Base-by-base conservation (phyloP, 306 rosid species). In the Elaeagnus macrophylla region DNA sequence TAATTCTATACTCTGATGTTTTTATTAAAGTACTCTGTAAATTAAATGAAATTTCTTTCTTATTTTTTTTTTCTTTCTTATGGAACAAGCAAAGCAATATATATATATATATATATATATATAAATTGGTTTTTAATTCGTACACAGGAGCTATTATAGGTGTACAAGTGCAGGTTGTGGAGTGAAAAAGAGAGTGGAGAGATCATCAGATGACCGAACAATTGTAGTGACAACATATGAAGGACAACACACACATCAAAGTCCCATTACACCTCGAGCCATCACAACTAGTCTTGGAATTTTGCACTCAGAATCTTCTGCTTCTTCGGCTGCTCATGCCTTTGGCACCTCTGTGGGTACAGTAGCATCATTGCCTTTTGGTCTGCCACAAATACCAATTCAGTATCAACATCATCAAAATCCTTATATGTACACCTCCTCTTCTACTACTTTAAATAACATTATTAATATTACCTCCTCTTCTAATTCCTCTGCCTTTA, bases 181-280 rank as follows among this genome's bases (percentile, higher is more conserved):
- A 0, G 95, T 91, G 41, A 91, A 91, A 82, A 91, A 91, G 85
- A 70, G 96, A 20, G 93, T 91, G 51, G 99, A 91, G 78, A 79
- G 95, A 7, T 84, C 83, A 7, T 77, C 79, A 2, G 79, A 68
- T 1, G 85, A 91, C 39, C 61, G 84, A 0, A n/a, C 89, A 5
- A 61, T 62, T 6, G 93, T 87, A 7, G 83, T 91, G 7, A 91
- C 96, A 0, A 87, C 89, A n/a, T 91, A 91, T 57, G 99, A 91
- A 69, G 99, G 99, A 10, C 81, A 78, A 19, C 99, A 91, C 87
- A 82, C 48, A 0, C 96, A 91, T 49, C 78, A 78, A 2, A 64
- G 79, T 1, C 96, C 97, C 6, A 66, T 67, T 38, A 55, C 75
- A 3, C 71, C 81, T 1, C 91, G 82, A 12, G 32, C 3, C 32